Evolutionary conservation across 2,329 filamentous ascomycete genomes (phyloP), one percentile per base, ranked within the genome.

Genomic region (Phaeoacremonium minimum): DNA sequence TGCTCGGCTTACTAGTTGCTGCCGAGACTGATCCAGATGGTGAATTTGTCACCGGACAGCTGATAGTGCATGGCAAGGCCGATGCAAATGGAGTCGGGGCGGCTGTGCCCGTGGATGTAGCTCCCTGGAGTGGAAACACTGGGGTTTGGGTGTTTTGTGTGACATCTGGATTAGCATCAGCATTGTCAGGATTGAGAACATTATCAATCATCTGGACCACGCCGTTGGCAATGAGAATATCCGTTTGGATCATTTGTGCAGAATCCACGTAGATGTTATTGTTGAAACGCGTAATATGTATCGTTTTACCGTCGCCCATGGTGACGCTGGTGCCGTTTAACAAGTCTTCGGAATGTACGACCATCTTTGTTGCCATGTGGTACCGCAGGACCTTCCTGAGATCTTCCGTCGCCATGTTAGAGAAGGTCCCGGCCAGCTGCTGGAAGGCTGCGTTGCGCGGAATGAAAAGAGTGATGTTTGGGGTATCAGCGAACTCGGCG

Each of bases 201-300:
- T 62, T 64, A 50, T 80, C 75, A 38, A 79, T 63, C 32, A 79
- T 60, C 51, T 80, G 76, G 15, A 78, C 53, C 32, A 79, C 72
- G 28, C 75, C 75, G 46, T 78, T 79, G 37, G 70, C 67, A 31
- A 75, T 53, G 11, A 80, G 56, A 18, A 75, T 64, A 45, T 80
- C 71, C 1, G 67, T 58, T 42, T 66, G 60, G 14, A 73, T 55
- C 17, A 80, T 58, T 46, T 69, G 63, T 4, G 74, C 73, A 15
- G 66, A 61, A 59, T 26, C n/a, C 9, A 26, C 22, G 22, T 9
- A 26, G 22, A 26, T 26, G 22, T 26, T n/a, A n/a, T 26, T 26
- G 22, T 26, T 26, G 22, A 26, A 26, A 9, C 22, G 22, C 22
- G 9, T 9, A 9, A 26, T n/a, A n/a, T 26, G 22, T 9, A 26